These are phyloP conservation scores for Coniochaeta pulveracea DNA, from an alignment of 2,329 filamentous ascomycete species.

Conservation along the genomic window DNA sequence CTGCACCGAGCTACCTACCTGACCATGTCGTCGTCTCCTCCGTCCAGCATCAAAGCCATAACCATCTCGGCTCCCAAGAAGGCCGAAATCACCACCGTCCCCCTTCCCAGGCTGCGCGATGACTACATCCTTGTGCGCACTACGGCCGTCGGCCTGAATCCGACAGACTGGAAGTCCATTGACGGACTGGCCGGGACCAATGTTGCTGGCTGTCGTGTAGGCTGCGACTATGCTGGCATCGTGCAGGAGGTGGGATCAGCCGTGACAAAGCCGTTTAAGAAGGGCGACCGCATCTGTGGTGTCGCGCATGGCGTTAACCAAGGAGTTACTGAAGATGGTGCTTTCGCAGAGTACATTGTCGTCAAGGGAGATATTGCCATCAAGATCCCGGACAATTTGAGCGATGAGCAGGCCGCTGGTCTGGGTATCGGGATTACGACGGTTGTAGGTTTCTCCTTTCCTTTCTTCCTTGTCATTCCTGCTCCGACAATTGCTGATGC, in stretches of 20 bases:
- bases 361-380: slow-evolving; percentile 28
- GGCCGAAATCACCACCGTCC: slow-evolving; percentile 11
- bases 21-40: too few relatives aligned
- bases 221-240: slow-evolving; percentile 35
- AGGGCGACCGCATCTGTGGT: slow-evolving; percentile 35
- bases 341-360: slow-evolving; percentile 27
- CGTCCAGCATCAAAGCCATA: slow-evolving; percentile 12
- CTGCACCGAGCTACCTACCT: too few relatives aligned
- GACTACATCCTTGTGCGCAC: slow-evolving; percentile 16
- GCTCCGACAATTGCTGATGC: too few relatives aligned
- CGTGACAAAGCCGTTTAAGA: slow-evolving; percentile 28
- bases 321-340: slow-evolving; percentile 26
- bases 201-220: slow-evolving; percentile 11
- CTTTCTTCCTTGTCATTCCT: neutral
- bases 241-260: slow-evolving; percentile 32
- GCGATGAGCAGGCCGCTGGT: slow-evolving; percentile 32
- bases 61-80: slow-evolving; percentile 11
- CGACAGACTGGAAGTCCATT: slow-evolving; percentile 17
- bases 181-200: slow-evolving; percentile 1
- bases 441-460: slow-evolving; percentile 15
- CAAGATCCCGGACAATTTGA: slow-evolving; percentile 32
- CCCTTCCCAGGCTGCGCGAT: slow-evolving; percentile 14
- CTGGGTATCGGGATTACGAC: slow-evolving; percentile 28
- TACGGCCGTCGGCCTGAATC: slow-evolving; percentile 17
- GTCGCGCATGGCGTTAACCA: slow-evolving; percentile 25